Evolutionary conservation across 1,284 basidiomycete genomes (phyloP), one percentile per base, ranked within the genome.

Genomic region (Thecaphora thlaspeos): DNA sequence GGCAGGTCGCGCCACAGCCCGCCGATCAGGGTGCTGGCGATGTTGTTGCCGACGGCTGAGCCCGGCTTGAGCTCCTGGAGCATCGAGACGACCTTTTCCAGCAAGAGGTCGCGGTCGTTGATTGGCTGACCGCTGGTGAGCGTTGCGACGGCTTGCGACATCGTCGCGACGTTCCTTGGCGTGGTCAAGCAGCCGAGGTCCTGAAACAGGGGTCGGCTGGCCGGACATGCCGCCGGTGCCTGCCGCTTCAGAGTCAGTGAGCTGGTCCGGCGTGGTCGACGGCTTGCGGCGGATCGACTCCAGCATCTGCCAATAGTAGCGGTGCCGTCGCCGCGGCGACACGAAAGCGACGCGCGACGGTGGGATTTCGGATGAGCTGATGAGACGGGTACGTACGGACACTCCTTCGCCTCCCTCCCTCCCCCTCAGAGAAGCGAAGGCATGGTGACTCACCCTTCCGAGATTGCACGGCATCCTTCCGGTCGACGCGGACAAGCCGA

Each of bases 1-100:
- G 83, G 77, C 22, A 90, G 81, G 64, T 90, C 88, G 11, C 40
- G 15, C 26, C 23, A 60, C 34, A 60, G 54, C 30, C 43, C 40
- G 4, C 39, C 45, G 32, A 61, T 58, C 21, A 61, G 28, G 11
- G 58, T 42, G n/a, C 21, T 44, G 26, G 41, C 41, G 22, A 30
- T 26, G 23, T 23, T 17, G 7, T 3, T n/a, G 4, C 7, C 22
- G 7, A 26, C 11, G 3, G 23, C 3, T 18, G 41, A 43, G 24
- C 46, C 47, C 24, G 41, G 17, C 2, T 55, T 55, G 2, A 61
- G 38, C 12, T 15, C 19, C 43, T 61, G 58, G 9, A 61, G 46
- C 46, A 51, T 61, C n/a, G 12, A 22, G 12, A 61, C 55, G 14
- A 42, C 49, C 28, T 60, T 30, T 40, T 62, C 59, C 11, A 62